Evolutionary conservation across 2,329 filamentous ascomycete species (phyloP), one percentile per base, ranked within the genome.

Genomic region (Biscogniauxia marginata): DNA sequence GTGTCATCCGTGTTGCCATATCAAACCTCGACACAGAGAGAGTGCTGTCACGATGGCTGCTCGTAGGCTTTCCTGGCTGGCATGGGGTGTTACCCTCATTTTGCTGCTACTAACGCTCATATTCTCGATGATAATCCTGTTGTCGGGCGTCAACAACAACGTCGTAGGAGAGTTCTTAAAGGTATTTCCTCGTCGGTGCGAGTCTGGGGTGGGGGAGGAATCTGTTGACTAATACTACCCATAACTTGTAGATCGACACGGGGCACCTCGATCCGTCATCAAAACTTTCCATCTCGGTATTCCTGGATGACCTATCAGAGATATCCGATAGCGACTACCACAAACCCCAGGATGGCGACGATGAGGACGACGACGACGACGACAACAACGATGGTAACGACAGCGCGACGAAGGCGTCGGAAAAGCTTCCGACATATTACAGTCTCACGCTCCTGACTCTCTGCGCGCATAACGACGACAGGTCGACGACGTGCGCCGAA

Each of bases 161-260:
- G 58, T 62, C 9, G 54, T 67, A n/a, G 62, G 72, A 44, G 68
- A 69, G 46, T 74, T 70, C 58, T 53, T 76, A 30, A 73, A 68
- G 63, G 73, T 72, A 62, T 45, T 60, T 7, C 47, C 11, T n/a
- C 16, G 1, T 39, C 13, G n/a, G n/a, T n/a, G n/a, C n/a, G n/a
- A n/a, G n/a, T 22, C 9, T 13, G 8, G 8, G 51, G 22, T 44
- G 46, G 39, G 18, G 16, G 11, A 20, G 6, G 16, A 19, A 11
- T 9, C 52, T 22, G 34, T 46, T 46, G 49, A 46, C 24, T 19
- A 22, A 53, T 34, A 45, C 34, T 2, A 59, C 18, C n/a, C n/a
- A n/a, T n/a, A n/a, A 50, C 23, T 20, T 18, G 43, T 48, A 75
- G 71, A 65, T 68, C 47, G 66, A 74, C 55, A 68, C 64, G 3